A percentile compares a stretch with the other conserved stretches of the same genome.
These are phyloP conservation scores for Globisporangium cederbergense DNA, from an alignment of 352 stramenopile genomes.

Conservation along the genomic window DNA sequence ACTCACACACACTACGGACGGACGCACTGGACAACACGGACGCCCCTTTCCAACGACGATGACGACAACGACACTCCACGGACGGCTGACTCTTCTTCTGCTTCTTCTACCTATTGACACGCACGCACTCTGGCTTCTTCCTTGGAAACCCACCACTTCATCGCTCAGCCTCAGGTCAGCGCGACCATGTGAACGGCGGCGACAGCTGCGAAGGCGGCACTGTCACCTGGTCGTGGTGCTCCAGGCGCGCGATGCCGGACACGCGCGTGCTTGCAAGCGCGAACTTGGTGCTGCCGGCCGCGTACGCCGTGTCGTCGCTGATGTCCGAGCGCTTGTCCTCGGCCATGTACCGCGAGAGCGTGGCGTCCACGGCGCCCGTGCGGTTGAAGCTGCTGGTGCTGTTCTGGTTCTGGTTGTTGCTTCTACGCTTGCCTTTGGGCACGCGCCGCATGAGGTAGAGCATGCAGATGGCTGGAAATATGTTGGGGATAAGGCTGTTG, in stretches of 20 bases:
- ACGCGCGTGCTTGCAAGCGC: constrained; percentile 17
- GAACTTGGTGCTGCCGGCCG: constrained; percentile 17
- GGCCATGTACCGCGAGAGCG: constrained; percentile 65
- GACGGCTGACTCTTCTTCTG: constrained; percentile 1
- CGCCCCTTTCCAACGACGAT: neutral
- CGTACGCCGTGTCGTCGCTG: constrained; percentile 18
- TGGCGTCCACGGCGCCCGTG: constrained; percentile 18
- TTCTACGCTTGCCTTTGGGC: constrained; percentile 20
- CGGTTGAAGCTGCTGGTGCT: constrained; percentile 17
- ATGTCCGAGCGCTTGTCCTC: constrained; percentile 26
- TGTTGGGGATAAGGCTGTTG: constrained; percentile 74
- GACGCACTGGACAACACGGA: constrained; percentile 13
- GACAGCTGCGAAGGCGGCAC: constrained; percentile 3
- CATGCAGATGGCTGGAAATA: constrained; percentile 88
- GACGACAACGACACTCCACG: constrained; percentile 6
- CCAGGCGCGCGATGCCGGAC: constrained; percentile 17
- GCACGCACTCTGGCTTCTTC: constrained; percentile 8
- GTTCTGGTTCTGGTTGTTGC: constrained; percentile 2
- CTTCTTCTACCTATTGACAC: constrained; percentile 7
- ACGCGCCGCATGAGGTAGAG: constrained; percentile 85
- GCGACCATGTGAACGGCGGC: constrained; percentile 17
- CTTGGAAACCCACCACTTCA: neutral
- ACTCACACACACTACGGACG: constrained; percentile 13
- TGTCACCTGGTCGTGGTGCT: constrained; percentile 16
- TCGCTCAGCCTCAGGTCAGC: neutral